Conservation (phyloP, 2,329 filamentous ascomycete species). For the Hypomyces perniciosus region DNA sequence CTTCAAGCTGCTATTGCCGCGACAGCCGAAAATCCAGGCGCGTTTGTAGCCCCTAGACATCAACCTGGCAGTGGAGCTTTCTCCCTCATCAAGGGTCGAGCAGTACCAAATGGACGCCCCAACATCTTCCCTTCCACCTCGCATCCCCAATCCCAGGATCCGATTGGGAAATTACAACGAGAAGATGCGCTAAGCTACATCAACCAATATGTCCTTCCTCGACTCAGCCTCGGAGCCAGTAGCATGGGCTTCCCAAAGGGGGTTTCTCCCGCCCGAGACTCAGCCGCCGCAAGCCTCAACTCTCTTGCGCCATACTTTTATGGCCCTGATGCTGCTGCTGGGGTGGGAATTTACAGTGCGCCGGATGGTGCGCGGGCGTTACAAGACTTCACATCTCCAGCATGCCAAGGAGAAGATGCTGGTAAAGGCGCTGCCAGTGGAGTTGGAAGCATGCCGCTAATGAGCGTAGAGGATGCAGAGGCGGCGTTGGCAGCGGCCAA, state of each 20-base stretch:
- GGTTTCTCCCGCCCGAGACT: slow-evolving; percentile 34
- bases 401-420: slow-evolving; percentile 24
- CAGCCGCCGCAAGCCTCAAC: slow-evolving; percentile 45
- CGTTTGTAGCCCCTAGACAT: slow-evolving; percentile 51
- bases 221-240: slow-evolving; percentile 47
- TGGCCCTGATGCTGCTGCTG: slow-evolving; percentile 39
- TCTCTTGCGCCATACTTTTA: slow-evolving; percentile 53
- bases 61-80: slow-evolving; percentile 50
- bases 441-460: slow-evolving; percentile 43
- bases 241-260: slow-evolving; percentile 38
- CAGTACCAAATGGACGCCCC: slow-evolving; percentile 57
- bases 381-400: slow-evolving; percentile 28
- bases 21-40: slow-evolving; percentile 45
- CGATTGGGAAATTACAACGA: slow-evolving; percentile 58
- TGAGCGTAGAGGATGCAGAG: slow-evolving; percentile 60
- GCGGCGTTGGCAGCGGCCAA: slow-evolving; percentile 44
- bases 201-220: slow-evolving; percentile 61
- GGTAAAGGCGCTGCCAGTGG: slow-evolving; percentile 26
- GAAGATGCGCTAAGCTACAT: slow-evolving; percentile 63
- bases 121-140: slow-evolving; percentile 52
- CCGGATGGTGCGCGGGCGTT: slow-evolving; percentile 31
- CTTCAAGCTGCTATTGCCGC: slow-evolving; percentile 56
- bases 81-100: slow-evolving; percentile 57
- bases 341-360: slow-evolving; percentile 39
- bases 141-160: slow-evolving; percentile 47